phyloP scores from a whole-genome alignment of 345 rosid species.

The Pseudoturritis turrita region DNA sequence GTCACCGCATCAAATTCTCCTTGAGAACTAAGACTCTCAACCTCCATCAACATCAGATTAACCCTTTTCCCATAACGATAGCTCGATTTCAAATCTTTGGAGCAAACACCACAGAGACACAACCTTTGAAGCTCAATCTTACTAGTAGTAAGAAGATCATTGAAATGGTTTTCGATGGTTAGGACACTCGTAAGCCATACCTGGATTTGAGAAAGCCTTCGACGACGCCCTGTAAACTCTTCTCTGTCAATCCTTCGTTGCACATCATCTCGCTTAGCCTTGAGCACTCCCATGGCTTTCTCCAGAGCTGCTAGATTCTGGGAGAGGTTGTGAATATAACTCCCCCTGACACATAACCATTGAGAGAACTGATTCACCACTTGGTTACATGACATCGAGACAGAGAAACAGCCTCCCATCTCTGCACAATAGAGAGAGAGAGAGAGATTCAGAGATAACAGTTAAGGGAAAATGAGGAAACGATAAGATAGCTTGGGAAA shows the following conservation, averaged over 20 bases:
- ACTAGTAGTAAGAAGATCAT: neutral
- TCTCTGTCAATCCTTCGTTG: neutral
- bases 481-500: neutral
- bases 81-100: neutral
- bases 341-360: neutral
- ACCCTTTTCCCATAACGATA: neutral
- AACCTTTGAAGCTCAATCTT: neutral
- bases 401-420: conserved; percentile 2
- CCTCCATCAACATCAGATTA: neutral
- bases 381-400: neutral
- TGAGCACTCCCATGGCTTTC: neutral
- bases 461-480: neutral
- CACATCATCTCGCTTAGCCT: neutral
- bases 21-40: neutral
- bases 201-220: neutral
- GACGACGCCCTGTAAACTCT: neutral
- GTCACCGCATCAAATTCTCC: neutral
- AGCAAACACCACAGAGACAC: neutral
- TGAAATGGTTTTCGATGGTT: neutral
- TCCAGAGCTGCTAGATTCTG: neutral
- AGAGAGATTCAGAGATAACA: neutral
- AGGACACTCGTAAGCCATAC: neutral
- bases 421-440: neutral
- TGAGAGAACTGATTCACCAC: neutral
- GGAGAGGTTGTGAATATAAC: neutral